Evolutionary conservation across 2,329 filamentous ascomycete species (phyloP).

Genomic region (Epichloe gansuensis): DNA sequence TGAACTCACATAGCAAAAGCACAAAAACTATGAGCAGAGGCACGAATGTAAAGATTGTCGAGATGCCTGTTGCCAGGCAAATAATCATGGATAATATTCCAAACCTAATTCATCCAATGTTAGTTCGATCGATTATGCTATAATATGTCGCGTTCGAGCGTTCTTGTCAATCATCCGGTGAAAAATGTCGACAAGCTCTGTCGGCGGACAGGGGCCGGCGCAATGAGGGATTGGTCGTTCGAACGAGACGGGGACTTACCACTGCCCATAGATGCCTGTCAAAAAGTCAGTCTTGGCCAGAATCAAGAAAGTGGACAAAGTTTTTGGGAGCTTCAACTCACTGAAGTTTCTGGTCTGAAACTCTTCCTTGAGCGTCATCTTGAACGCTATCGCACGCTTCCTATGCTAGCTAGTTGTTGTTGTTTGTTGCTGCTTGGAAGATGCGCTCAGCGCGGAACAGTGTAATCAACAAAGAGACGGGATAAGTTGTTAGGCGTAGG

Average conservation of each 20-base stretch:
- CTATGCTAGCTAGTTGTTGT: not conserved
- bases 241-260: conserved; percentile 35
- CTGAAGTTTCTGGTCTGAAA: conserved; percentile 65
- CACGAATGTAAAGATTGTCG: conserved; percentile 50
- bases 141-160: not conserved
- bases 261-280: conserved; percentile 63
- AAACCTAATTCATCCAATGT: conserved; percentile 36
- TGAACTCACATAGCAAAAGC: conserved; percentile 40
- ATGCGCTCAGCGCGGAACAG: conserved; percentile 1
- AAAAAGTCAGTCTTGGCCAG: conserved; percentile 1
- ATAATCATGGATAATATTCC: conserved; percentile 60
- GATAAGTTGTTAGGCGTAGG: not conserved
- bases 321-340: conserved; percentile 28
- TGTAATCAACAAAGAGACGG: not conserved
- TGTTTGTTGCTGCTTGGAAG: not conserved
- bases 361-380: conserved; percentile 60
- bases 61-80: conserved; percentile 56
- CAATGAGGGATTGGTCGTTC: not conserved
- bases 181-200: not conserved
- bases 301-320: conserved; percentile 1
- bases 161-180: not conserved
- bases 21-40: conserved; percentile 35
- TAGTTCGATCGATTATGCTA: not conserved
- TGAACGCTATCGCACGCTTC: conserved; percentile 21
- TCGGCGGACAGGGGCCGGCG: not conserved